Conservation (phyloP, 108 stramenopile species). For the Skeletonema potamos region DNA sequence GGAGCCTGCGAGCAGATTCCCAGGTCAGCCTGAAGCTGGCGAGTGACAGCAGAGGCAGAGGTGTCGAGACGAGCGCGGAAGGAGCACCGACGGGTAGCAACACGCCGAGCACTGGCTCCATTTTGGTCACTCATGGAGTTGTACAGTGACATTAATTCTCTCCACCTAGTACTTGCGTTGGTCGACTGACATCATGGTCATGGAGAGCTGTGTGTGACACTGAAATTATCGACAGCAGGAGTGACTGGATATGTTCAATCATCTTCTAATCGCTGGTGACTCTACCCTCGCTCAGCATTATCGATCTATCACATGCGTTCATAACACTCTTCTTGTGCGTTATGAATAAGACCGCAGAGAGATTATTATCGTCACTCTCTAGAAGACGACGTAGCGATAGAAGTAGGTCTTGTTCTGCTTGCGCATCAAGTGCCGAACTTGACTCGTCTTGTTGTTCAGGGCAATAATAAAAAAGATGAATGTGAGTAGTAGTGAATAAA, state of each 20-base stretch:
- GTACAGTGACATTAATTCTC: too few species aligned
- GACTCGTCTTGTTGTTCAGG: constrained; percentile 24
- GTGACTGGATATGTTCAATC: constrained; percentile 2
- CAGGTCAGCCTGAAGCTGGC: too few species aligned
- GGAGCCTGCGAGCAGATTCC: too few species aligned
- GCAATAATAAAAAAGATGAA: not conserved
- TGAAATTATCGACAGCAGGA: too few species aligned
- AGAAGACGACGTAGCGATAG: constrained; percentile 28
- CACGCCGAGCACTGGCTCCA: too few species aligned
- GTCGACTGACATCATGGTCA: too few species aligned
- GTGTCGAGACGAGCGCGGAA: too few species aligned
- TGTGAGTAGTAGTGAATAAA: not conserved
- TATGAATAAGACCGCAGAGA: constrained; percentile 39
- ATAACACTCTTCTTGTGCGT: constrained; percentile 47
- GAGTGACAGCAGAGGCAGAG: too few species aligned
- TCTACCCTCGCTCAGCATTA: constrained; percentile 31
- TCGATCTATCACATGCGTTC: constrained; percentile 34
- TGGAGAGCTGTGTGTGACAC: too few species aligned
- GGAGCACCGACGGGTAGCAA: too few species aligned
- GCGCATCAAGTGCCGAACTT: constrained; percentile 36
- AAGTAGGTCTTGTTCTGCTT: constrained; percentile 43
- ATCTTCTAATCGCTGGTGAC: not conserved
- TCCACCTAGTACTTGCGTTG: too few species aligned
- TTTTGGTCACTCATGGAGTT: too few species aligned
- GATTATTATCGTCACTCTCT: constrained; percentile 40